These are phyloP conservation scores for Amanita pallidorosea DNA, from an alignment of 768 basidiomycete species.

Conservation along the genomic window DNA sequence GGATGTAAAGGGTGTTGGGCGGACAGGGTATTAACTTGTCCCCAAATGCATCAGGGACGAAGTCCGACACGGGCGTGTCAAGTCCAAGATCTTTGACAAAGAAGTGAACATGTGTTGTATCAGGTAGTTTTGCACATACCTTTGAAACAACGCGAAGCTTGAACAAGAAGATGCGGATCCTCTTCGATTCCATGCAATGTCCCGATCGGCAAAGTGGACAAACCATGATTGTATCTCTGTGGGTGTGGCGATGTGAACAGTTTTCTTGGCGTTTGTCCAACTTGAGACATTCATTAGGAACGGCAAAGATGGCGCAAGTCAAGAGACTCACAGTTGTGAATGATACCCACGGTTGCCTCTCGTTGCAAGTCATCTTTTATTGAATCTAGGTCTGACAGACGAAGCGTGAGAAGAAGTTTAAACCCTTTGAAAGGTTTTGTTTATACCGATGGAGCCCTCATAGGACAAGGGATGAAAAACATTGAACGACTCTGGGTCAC, in stretches of 20 bases:
- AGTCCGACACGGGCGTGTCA: conserved; percentile 31
- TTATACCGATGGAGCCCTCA: conserved; percentile 73
- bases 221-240: conserved; percentile 56
- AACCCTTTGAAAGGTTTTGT: not conserved
- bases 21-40: conserved; percentile 55
- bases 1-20: conserved; percentile 44
- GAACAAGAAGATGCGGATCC: conserved; percentile 60
- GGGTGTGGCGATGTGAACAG: conserved; percentile 76
- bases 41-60: conserved; percentile 47
- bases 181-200: conserved; percentile 73
- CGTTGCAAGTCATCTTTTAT: conserved; percentile 82
- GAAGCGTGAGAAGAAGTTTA: not conserved
- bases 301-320: not conserved
- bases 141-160: conserved; percentile 44
- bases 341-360: conserved; percentile 89
- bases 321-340: conserved; percentile 72
- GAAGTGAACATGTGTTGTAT: not conserved
- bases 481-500: conserved; percentile 65
- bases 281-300: conserved; percentile 21
- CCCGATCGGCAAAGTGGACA: conserved; percentile 63
- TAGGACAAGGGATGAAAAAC: conserved; percentile 92
- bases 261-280: conserved; percentile 88
- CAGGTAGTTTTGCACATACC: conserved; percentile 23
- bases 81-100: conserved; percentile 35
- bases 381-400: conserved; percentile 61